Evolutionary conservation across 2,329 filamentous ascomycete genomes (phyloP).

Genomic region (Colletotrichum caudatum): DNA sequence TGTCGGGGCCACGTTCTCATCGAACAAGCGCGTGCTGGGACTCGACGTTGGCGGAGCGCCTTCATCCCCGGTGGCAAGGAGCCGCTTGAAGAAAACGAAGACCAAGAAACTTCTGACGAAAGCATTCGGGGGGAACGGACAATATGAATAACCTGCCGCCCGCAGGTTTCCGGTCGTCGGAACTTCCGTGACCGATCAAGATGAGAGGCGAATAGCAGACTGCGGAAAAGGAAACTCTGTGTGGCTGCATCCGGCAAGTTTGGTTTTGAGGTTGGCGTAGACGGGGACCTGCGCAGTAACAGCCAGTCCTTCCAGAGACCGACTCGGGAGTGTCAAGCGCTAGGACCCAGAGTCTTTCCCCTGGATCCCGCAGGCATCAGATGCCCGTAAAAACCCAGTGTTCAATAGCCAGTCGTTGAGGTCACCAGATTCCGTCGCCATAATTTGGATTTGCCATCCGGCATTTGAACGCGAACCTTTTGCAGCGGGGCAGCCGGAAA

Average conservation of each 20-base stretch:
- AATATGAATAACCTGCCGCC: conserved; percentile 20
- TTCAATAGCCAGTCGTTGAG: conserved; percentile 7
- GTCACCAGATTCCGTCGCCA: neutral
- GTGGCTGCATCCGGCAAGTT: conserved; percentile 2
- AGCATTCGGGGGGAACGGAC: neutral
- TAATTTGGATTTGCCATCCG: neutral
- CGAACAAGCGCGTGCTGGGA: neutral
- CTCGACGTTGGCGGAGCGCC: neutral
- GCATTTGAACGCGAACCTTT: conserved; percentile 2
- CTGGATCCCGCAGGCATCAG: conserved; percentile 34
- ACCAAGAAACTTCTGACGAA: neutral
- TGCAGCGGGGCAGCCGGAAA: neutral
- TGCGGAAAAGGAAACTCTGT: neutral
- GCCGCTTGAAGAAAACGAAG: neutral
- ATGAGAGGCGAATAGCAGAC: conserved; percentile 3
- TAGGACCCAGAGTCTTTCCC: neutral
- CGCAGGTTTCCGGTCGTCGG: conserved; percentile 23
- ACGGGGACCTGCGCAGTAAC: neutral
- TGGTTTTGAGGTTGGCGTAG: conserved; percentile 16
- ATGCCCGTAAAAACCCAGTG: neutral
- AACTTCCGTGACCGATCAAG: conserved; percentile 21
- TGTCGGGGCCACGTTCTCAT: neutral
- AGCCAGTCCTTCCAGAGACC: neutral
- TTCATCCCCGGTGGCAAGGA: conserved; percentile 7
- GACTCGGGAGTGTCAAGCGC: conserved; percentile 18